Evolutionary conservation across 2,329 filamentous ascomycete genomes (phyloP), one percentile per base, ranked within the genome.

Genomic region (Thelonectria olida): DNA sequence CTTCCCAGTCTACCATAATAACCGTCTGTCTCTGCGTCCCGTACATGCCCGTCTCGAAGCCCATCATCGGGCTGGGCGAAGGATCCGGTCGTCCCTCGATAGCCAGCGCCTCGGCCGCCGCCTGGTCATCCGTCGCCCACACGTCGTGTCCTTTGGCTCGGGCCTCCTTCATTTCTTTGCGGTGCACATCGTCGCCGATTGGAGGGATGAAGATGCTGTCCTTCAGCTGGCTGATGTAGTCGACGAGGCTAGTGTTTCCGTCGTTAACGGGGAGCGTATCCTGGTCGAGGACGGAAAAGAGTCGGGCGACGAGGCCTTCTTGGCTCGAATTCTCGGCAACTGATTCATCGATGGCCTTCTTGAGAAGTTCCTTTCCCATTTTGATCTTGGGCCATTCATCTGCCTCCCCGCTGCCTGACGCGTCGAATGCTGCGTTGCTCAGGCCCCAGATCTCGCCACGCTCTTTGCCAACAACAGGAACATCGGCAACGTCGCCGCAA

Each of bases 21-120:
- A 89, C 77, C 0, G 87, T 90, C 76, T 90, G 88, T 36, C 88
- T 77, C 75, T 90, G 88, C 5, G 88, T 90, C 4, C 88, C 88
- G 67, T 90, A 90, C 64, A 88, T 77, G 2, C 88, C 88, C 5
- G 81, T 85, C 71, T 85, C 83, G 65, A 86, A 88, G 2, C 80
- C 80, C 42, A 75, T 80, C 15, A 66, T 62, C 0, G 63, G 58
- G 22, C 58, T 73, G 56, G 64, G 73, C 28, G 71, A 69, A 7
- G 76, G 70, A 15, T 80, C 79, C 2, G 81, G 80, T 23, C 75
- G 74, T 48, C 79, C 73, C 41, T 78, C 74, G 4, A 72, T 68
- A 31, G 78, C 54, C 67, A 74, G 71, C 54, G 75, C 73, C 44
- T 79, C 77, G 5, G 77, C 76, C 5, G 75, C 73, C 55, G 69